Evolutionary conservation across 2,329 filamentous ascomycete species (phyloP).

Genomic region (Neonectria neomacrospora): DNA sequence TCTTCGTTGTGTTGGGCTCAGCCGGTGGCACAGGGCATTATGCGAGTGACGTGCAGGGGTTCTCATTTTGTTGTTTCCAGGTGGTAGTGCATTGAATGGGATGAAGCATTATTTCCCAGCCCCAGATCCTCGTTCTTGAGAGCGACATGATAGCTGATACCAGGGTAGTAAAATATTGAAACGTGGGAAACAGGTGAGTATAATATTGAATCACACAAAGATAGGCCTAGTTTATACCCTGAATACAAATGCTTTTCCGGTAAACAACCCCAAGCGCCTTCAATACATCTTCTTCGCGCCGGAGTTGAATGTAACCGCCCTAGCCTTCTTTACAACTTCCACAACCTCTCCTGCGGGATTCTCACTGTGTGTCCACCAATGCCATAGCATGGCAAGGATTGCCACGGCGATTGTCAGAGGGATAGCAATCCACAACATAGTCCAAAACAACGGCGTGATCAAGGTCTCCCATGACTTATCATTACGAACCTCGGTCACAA

Average conservation of each 20-base stretch:
- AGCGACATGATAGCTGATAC: not conserved
- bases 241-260: not conserved
- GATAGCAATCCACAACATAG: slow-evolving; percentile 46
- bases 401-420: slow-evolving; percentile 43
- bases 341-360: slow-evolving; percentile 35
- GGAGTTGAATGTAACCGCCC: slow-evolving; percentile 36
- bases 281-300: slow-evolving; percentile 21
- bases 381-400: slow-evolving; percentile 42
- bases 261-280: not conserved
- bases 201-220: not conserved
- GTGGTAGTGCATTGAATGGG: not conserved
- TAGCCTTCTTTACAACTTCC: slow-evolving; percentile 32
- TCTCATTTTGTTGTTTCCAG: not conserved
- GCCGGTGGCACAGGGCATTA: not conserved
- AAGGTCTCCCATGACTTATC: slow-evolving; percentile 40
- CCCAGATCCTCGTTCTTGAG: not conserved
- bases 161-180: not conserved
- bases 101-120: not conserved
- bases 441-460: slow-evolving; percentile 45
- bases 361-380: slow-evolving; percentile 45
- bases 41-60: not conserved
- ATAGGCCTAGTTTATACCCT: not conserved
- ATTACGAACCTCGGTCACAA: slow-evolving; percentile 35
- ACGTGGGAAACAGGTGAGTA: not conserved
- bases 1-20: not conserved